These are phyloP conservation scores for Teunomyces lycoperdinae DNA, from an alignment of 805 yeast genomes.

Conservation along the genomic window DNA sequence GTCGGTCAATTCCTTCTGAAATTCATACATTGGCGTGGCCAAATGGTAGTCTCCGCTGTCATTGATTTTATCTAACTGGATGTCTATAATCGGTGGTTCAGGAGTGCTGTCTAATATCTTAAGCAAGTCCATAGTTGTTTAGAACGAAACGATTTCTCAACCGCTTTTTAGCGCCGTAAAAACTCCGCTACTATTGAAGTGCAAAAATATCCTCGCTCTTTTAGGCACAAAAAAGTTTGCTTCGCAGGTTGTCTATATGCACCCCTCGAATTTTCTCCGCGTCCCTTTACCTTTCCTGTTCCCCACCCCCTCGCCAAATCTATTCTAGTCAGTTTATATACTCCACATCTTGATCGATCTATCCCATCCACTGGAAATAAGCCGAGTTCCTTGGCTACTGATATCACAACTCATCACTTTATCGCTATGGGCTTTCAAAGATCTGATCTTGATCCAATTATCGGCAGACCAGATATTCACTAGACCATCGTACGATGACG, in stretches of 20 bases:
- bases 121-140: conserved; percentile 59
- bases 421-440: conserved; percentile 57
- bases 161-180: background rate
- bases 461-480: conserved; percentile 63
- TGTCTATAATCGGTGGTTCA: conserved; percentile 71
- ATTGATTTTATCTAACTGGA: conserved; percentile 44
- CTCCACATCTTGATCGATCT: conserved; percentile 68
- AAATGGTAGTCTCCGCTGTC: conserved; percentile 65
- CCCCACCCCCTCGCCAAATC: background rate
- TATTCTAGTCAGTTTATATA: background rate
- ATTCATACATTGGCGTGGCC: conserved; percentile 80
- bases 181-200: background rate
- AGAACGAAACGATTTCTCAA: background rate
- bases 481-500: conserved; percentile 70
- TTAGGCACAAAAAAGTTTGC: background rate
- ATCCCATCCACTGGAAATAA: conserved; percentile 83
- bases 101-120: conserved; percentile 80
- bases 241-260: background rate
- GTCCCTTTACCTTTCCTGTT: background rate
- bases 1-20: conserved; percentile 85
- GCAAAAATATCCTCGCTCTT: background rate
- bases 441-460: conserved; percentile 59
- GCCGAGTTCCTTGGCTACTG: conserved; percentile 32
- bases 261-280: background rate
- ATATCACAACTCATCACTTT: conserved; percentile 72